Base-by-base conservation (phyloP, 352 stramenopile species). In the Pythium scleroteichum region DNA sequence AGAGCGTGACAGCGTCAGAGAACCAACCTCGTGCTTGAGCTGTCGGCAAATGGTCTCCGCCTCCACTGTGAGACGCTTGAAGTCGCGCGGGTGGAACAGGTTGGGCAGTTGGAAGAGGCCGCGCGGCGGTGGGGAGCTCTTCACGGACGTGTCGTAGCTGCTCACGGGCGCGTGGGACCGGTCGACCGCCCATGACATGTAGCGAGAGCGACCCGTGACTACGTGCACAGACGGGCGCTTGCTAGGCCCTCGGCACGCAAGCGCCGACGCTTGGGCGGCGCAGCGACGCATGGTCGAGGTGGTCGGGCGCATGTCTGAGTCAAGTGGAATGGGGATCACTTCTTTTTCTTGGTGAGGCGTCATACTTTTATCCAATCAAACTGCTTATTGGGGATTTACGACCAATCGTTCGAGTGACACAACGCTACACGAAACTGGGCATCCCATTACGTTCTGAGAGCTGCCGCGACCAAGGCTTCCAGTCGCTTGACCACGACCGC, bases 91-190 rank as follows among this genome's bases (percentile, higher is more conserved):
- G 6, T 62, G 53, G 53, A 85, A 76, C 40, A 94, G 64, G 24
- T 83, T 58, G 17, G 78, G 81, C 40, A 94, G 55, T 56, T 89
- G 84, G 35, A 94, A 94, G 24, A 94, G 76, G 8, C 84, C 84
- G 0, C 69, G 78, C 22, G 42, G 2, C 17, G 27, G 5, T 27
- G n/a, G 14, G 10, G 51, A 13, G 32, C 20, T 29, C 14, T 23
- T 56, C 12, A 55, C 51, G 7, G 51, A 39, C 42, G 51, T 23
- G 17, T 59, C 52, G 39, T 44, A 29, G 38, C 5, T 35, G 47
- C 6, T 38, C 16, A 40, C 26, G 24, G 23, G 58, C 33, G 58
- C 6, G 16, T 24, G 16, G 17, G 58, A 59, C 14, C 22, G 24
- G 23, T 58, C 39, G 3, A 41, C 45, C 0, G 41, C 49, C 29